Evolutionary conservation across 2,329 filamentous ascomycete genomes (phyloP), one percentile per base, ranked within the genome.

Genomic region (Chaetomiaceae sp.): DNA sequence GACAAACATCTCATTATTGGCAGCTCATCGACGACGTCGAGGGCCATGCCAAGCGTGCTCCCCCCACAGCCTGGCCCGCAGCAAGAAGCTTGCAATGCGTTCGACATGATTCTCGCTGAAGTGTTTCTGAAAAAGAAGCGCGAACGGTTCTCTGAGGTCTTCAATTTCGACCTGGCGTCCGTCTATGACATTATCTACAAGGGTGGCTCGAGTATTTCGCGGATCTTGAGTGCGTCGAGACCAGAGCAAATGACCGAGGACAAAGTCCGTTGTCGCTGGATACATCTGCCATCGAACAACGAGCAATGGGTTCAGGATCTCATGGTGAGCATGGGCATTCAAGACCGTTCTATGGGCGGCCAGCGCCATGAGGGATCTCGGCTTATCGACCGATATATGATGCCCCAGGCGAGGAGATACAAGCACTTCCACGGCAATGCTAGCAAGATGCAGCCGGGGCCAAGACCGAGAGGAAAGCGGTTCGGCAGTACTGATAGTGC

Each of bases 321-420:
- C 14, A 29, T 55, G 27, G 7, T 49, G 2, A 48, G 44, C 32
- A 52, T 49, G 48, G 48, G 40, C 4, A 52, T 55, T n/a, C 43
- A 52, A 14, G 48, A 55, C 23, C 16, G 30, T 5, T 55, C 48
- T 2, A 51, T 42, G 40, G 40, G 23, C 13, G 25, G 40, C n/a
- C 40, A 42, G 40, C 40, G 40, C 40, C 40, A 42, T 25, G 40
- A 42, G 40, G 52, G 53, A 5, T 55, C 53, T 27, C 53, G 43
- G 18, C 48, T 55, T 18, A 55, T 55, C 43, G 53, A 51, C 25
- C 53, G 53, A 3, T 55, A 55, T 42, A 55, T 55, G 53, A 48
- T 51, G 42, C 53, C 53, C 10, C 53, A 55, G 13, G 53, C 48
- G 7, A 34, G 37, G 23, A 30, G 48, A 20, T 51, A 55, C 48